Percentiles rank a stretch among this genome's conserved stretches.
Conservation (phyloP, 352 stramenopile genomes). For the Pythium aquatile region DNA sequence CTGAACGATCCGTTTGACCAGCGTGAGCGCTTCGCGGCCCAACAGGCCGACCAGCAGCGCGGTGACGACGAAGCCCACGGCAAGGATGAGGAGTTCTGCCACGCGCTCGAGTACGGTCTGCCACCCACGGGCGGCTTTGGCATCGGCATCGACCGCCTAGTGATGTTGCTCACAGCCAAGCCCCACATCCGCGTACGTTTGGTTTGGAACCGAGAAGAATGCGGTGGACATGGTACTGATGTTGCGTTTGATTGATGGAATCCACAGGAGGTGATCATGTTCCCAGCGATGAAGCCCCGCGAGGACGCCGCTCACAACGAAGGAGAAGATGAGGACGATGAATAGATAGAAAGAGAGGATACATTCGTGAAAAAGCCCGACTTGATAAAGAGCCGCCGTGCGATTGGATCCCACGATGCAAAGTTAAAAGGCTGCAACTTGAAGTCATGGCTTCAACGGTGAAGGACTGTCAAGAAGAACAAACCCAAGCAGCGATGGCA, state of each 20-base stretch:
- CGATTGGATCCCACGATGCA: neutral
- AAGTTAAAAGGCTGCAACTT: neutral
- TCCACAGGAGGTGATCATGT: conserved; percentile 97
- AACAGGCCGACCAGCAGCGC: conserved; percentile 83
- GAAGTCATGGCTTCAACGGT: neutral
- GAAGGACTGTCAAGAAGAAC: neutral
- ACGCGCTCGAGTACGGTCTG: conserved; percentile 96
- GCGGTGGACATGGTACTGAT: neutral
- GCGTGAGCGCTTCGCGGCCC: conserved; percentile 93
- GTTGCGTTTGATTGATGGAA: neutral
- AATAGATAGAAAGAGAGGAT: neutral
- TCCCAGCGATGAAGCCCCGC: conserved; percentile 98
- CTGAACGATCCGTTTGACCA: conserved; percentile 98
- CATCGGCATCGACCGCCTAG: conserved; percentile 96
- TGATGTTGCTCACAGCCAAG: conserved; percentile 99
- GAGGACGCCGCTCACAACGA: neutral
- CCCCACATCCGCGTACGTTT: conserved; percentile 92
- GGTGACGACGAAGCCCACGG: conserved; percentile 87
- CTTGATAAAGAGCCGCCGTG: neutral
- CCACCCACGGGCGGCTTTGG: conserved; percentile 97
- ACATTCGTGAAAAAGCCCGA: neutral
- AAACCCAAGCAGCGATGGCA: neutral
- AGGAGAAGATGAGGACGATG: conserved; percentile 5
- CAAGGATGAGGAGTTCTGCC: conserved; percentile 98
- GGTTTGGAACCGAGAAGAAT: too few species aligned